A percentile compares a stretch with the other conserved stretches of the same genome.
Evolutionary conservation across 192 early-diverging fungal genomes (phyloP).

Genomic region (Thamnidium elegans): DNA sequence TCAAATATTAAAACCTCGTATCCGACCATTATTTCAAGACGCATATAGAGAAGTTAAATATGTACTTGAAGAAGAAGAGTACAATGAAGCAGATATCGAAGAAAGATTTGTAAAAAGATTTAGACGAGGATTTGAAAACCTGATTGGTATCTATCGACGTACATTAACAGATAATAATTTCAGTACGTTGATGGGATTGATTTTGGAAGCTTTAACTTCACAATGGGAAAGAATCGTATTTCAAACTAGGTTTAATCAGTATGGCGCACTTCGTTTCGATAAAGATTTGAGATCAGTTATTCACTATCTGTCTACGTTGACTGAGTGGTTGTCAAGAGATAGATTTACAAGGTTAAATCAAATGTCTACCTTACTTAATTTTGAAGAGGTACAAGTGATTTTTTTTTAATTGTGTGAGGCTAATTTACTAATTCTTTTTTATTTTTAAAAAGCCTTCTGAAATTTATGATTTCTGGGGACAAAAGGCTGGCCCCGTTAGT

Average conservation of each 20-base stretch:
- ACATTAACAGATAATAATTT: conserved; percentile 70
- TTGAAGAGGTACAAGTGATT: conserved; percentile 59
- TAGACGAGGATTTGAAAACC: conserved; percentile 57
- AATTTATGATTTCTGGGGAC: conserved; percentile 69
- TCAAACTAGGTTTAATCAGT: conserved; percentile 85
- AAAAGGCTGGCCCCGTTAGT: conserved; percentile 55
- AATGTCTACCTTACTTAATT: conserved; percentile 77
- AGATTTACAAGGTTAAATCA: conserved; percentile 80
- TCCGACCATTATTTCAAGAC: conserved; percentile 77
- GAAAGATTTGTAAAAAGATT: conserved; percentile 85
- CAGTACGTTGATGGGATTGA: conserved; percentile 55
- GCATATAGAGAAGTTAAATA: conserved; percentile 87
- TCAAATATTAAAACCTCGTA: conserved; percentile 74
- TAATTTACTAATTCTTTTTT: not conserved
- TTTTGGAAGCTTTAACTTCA: conserved; percentile 67
- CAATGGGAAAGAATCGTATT: conserved; percentile 89
- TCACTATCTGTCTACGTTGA: conserved; percentile 59
- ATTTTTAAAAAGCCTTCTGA: conserved; percentile 50
- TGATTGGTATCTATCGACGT: conserved; percentile 35
- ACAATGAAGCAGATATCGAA: conserved; percentile 73
- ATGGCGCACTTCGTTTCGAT: conserved; percentile 91
- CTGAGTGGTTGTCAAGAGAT: conserved; percentile 64
- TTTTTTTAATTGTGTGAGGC: not conserved
- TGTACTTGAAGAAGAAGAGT: conserved; percentile 89
- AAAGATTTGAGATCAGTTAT: conserved; percentile 81